Base-by-base conservation (phyloP, 805 yeast species). In the Ogataea trehalophila region DNA sequence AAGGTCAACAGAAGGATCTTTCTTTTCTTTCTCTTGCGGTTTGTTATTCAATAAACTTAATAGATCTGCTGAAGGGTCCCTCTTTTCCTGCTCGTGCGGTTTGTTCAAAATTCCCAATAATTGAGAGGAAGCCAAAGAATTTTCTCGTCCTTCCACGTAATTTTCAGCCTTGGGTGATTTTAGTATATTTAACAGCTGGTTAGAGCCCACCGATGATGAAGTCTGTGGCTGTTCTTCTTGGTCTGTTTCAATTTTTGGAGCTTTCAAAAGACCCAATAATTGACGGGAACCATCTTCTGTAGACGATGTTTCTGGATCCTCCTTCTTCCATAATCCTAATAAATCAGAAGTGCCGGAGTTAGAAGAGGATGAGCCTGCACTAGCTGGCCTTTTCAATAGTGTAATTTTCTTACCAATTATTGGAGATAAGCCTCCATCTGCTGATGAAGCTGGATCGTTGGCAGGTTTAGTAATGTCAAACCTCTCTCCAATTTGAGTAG, bases 241-340 rank as follows among this genome's bases (percentile, higher is more conserved):
- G 15, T 23, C 26, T 14, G 41, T 6, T 23, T 39, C 41, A 3
- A 6, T 14, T 22, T 22, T 46, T 36, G 39, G 54, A 39, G 36
- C 50, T 45, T 55, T 49, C 33, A 54, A 41, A 42, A 53, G 40
- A 37, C 37, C 41, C 39, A 56, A 44, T 37, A 53, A 39, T 5
- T 48, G 45, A 5, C 47, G 16, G 23, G 33, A 16, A 6, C 17
- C 14, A 20, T 20, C 23, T 15, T 23, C 36, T 34, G 49, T 35
- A 13, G 45, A 36, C 37, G 33, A 41, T 13, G 46, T n/a, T 6
- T 33, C 16, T 38, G 39, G 23, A 14, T 9, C 34, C 26, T 8
- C 37, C 29, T 26, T 39, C 20, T 35, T 39, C 35, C 40, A 31
- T 36, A 47, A 36, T 7, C 42, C 35, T 29, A 51, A 38, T 9